Evolutionary conservation across 495 filamentous ascomycete species (phyloP).

Genomic region (Neurospora hispaniola): DNA sequence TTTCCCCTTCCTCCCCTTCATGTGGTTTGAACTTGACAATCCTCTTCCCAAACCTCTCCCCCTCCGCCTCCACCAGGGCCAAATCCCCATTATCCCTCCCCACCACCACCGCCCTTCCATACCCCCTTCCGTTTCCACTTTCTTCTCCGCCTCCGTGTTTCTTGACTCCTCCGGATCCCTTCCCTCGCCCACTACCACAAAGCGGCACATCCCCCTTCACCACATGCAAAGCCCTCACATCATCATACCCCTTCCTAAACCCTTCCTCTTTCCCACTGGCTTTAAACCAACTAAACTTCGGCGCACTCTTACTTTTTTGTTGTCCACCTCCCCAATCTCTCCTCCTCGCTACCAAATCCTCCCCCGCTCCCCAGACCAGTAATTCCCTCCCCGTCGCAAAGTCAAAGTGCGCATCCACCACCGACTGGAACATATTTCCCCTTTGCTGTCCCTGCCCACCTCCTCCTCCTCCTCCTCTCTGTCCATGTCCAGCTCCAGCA

Average conservation of each 20-base stretch:
- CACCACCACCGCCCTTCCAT: constrained; percentile 21
- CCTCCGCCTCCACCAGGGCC: constrained; percentile 26
- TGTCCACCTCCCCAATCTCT: constrained; percentile 13
- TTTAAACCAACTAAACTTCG: constrained; percentile 21
- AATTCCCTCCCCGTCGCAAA: constrained; percentile 25
- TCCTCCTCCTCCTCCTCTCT: background rate
- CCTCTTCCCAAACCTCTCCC: constrained; percentile 21
- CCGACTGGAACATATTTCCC: constrained; percentile 19
- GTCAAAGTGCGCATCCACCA: constrained; percentile 29
- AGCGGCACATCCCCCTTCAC: constrained; percentile 9
- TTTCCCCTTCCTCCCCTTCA: background rate
- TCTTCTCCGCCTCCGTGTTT: background rate
- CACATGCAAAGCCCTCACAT: constrained; percentile 28
- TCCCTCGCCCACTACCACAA: no score
- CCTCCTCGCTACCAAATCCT: constrained; percentile 28
- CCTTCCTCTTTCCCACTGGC: constrained; percentile 18
- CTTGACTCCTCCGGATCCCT: background rate
- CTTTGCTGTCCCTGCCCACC: constrained; percentile 8
- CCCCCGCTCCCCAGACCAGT: constrained; percentile 35
- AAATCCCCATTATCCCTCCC: constrained; percentile 36
- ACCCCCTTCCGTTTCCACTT: background rate
- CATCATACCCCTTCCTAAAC: constrained; percentile 26
- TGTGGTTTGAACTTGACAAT: constrained; percentile 18
- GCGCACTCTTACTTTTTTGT: constrained; percentile 1
- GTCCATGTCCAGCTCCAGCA: background rate